A percentile compares a stretch with the other conserved stretches of the same genome.
Evolutionary conservation across 192 early-diverging fungal species (phyloP).

Genomic region (Rhizophagus clarus): DNA sequence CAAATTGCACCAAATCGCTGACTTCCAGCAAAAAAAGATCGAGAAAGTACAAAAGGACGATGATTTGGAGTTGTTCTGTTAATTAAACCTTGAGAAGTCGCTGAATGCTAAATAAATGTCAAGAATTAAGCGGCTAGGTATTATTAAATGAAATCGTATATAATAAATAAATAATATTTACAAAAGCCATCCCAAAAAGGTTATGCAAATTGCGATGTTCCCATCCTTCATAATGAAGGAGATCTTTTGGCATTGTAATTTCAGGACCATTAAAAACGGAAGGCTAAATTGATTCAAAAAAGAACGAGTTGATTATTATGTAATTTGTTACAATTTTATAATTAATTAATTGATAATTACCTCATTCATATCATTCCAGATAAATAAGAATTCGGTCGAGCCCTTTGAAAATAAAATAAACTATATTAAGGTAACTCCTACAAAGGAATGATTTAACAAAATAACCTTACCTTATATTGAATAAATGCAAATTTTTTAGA

Average conservation of each 20-base stretch:
- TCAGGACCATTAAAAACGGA: conserved; percentile 97
- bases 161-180: conserved; percentile 38
- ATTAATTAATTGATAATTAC: conserved; percentile 5
- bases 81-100: conserved; percentile 81
- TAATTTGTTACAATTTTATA: background rate
- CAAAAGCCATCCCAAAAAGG: conserved; percentile 83
- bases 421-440: background rate
- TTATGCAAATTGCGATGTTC: conserved; percentile 98
- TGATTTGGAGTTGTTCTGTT: conserved; percentile 55
- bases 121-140: background rate
- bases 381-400: conserved; percentile 77
- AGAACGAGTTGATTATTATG: conserved; percentile 21
- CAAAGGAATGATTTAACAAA: background rate
- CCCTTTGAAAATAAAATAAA: conserved; percentile 41
- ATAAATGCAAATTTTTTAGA: conserved; percentile 72
- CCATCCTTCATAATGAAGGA: conserved; percentile 80
- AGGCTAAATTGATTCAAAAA: conserved; percentile 51
- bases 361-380: conserved; percentile 99
- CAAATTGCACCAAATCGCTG: conserved; percentile 96
- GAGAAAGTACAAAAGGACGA: conserved; percentile 92
- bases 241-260: conserved; percentile 94
- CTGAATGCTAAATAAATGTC: conserved; percentile 62
- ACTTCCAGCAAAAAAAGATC: conserved; percentile 95
- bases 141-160: background rate
- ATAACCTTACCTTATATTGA: conserved; percentile 56